Evolutionary conservation across 495 filamentous ascomycete genomes (phyloP).

Genomic region (Trichoderma asperelloides): DNA sequence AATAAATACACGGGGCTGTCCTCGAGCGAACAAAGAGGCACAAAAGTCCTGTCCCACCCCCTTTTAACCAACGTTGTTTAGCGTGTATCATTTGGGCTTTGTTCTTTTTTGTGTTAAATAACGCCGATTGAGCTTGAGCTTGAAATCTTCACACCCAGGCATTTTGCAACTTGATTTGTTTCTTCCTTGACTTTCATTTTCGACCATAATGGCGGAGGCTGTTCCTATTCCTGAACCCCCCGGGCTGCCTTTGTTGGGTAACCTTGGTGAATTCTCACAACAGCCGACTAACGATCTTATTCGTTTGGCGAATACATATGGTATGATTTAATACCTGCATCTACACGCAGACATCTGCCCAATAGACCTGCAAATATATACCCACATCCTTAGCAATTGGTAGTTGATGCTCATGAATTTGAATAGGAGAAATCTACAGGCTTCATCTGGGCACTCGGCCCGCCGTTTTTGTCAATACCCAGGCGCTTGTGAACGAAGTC

Average conservation of each 20-base stretch:
- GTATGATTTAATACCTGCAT: not conserved
- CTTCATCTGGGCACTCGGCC: constrained; percentile 15
- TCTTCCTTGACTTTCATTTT: not conserved
- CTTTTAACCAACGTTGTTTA: too few species aligned
- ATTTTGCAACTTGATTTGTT: not conserved
- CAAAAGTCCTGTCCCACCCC: too few species aligned
- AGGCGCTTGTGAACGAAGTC: constrained; percentile 48
- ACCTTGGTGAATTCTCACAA: constrained; percentile 19
- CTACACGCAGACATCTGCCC: not conserved
- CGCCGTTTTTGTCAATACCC: constrained; percentile 36
- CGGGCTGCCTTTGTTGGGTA: constrained; percentile 23
- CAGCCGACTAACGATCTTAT: constrained; percentile 11
- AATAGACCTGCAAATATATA: constrained; percentile 9
- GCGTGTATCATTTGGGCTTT: too few species aligned
- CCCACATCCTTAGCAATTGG: not conserved
- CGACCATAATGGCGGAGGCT: constrained; percentile 3
- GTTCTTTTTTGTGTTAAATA: not conserved
- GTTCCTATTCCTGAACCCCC: constrained; percentile 22
- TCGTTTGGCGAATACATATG: constrained; percentile 19
- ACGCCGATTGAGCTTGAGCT: not conserved
- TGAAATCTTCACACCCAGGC: not conserved
- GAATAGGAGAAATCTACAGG: constrained; percentile 17
- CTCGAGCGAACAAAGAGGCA: not conserved
- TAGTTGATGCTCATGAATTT: not conserved
- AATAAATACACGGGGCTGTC: not conserved